Base-by-base conservation (phyloP, 192 early-diverging fungal species). In the Lobulomyces angularis region DNA sequence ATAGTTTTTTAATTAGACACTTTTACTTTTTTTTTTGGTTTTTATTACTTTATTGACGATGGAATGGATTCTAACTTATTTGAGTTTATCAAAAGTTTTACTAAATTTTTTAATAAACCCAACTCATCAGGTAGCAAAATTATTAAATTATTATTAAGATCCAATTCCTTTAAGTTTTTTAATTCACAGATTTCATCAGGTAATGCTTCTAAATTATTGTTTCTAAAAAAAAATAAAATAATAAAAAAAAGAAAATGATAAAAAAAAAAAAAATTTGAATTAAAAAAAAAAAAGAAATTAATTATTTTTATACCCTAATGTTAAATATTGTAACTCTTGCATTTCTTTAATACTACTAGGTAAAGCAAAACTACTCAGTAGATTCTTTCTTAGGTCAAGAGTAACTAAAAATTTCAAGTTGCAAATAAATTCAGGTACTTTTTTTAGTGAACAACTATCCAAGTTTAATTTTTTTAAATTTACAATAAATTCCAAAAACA, bases 131-230 rank as follows among this genome's bases (percentile, higher is more conserved):
- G 64, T 4, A 70, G 36, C 1, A 21, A 42, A 21, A 44, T 54
- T 27, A 70, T 41, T 14, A 44, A 31, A 45, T 70, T 70, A 29
- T 48, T 41, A 30, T 41, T 45, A 11, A 70, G 14, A 43, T 70
- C 64, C 3, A 70, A 43, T 34, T 70, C 64, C 14, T 23, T 33
- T 0, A 70, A 42, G n/a, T 45, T 37, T 9, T 12, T 8, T 3
- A 70, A 55, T 25, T 55, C 32, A 38, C 59, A 70, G 32, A 70
- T 51, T 28, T 70, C 64, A 28, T 68, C 61, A 8, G 59, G 63
- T 19, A 70, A 42, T 14, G 50, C 41, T 43, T 59, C 60, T 8
- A 70, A 38, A 28, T 33, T 33, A 43, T 70, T 70, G 31, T 62
- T 49, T 20, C 61, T 66, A 32, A 4, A 23, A 21, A n/a, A 47